These are phyloP conservation scores for Tuber brumale DNA, from an alignment of 495 filamentous ascomycete species.

Conservation along the genomic window DNA sequence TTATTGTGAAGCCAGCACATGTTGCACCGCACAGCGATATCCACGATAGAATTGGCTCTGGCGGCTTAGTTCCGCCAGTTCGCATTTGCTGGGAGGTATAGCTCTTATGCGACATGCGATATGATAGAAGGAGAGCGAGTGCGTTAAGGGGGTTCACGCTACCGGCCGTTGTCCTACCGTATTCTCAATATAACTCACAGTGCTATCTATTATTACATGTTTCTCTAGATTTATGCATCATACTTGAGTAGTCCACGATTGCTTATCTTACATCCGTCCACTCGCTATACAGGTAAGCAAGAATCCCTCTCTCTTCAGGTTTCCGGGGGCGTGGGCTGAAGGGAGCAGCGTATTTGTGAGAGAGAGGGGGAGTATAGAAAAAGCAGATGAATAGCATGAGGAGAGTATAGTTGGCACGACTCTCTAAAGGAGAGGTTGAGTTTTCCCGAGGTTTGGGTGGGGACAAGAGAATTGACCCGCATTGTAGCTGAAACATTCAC, in stretches of 20 bases:
- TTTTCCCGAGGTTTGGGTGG: not conserved
- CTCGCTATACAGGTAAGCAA: not conserved
- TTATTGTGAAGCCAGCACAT: not conserved
- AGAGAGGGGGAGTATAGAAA: not conserved
- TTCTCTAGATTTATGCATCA: not conserved
- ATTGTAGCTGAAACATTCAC: not conserved
- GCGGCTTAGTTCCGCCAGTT: not conserved
- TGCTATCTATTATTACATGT: not conserved
- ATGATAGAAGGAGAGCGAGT: not conserved
- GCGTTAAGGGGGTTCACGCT: not conserved
- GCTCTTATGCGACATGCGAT: not conserved
- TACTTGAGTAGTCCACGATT: not conserved
- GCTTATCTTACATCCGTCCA: not conserved
- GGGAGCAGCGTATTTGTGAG: not conserved
- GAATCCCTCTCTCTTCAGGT: not conserved
- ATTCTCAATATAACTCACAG: not conserved
- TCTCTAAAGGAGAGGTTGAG: not conserved
- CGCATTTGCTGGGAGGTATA: not conserved
- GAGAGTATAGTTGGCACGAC: not conserved
- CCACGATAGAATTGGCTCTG: not conserved
- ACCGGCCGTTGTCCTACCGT: not conserved
- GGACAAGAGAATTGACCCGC: not conserved
- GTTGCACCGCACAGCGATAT: not conserved
- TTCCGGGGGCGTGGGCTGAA: not conserved
- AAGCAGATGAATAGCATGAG: not conserved